phyloP scores from a whole-genome alignment of 2,329 filamentous ascomycete genomes.

The Xylaria sp. region DNA sequence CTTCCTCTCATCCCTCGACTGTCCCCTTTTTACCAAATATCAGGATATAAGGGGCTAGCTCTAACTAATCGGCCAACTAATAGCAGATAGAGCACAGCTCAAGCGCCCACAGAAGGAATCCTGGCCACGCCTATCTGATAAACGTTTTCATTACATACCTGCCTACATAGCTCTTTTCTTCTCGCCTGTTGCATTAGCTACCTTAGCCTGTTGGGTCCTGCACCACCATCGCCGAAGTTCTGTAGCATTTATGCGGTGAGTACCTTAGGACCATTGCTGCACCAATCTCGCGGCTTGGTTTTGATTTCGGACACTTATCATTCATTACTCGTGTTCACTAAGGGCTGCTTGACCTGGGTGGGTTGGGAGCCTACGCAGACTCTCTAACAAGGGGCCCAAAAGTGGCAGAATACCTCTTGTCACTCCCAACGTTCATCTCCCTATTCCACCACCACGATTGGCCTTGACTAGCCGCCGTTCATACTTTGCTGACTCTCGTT shows the following conservation, averaged over 20 bases:
- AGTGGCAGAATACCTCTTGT: neutral
- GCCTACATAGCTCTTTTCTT: slow-evolving; percentile 2
- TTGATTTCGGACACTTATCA: neutral
- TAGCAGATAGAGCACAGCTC: neutral
- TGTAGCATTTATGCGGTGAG: slow-evolving; percentile 34
- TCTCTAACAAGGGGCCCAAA: too few species aligned
- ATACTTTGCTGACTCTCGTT: slow-evolving; percentile 8
- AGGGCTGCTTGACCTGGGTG: neutral
- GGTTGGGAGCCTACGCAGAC: neutral
- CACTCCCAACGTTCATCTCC: neutral
- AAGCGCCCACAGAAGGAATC: too few species aligned
- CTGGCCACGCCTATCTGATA: slow-evolving; percentile 8
- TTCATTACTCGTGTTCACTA: slow-evolving; percentile 15
- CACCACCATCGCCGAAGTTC: slow-evolving; percentile 6
- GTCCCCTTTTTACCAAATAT: neutral
- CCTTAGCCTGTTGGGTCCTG: slow-evolving; percentile 6
- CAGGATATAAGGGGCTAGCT: neutral
- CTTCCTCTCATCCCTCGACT: neutral
- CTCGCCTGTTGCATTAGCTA: slow-evolving; percentile 7
- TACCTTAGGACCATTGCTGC: slow-evolving; percentile 15
- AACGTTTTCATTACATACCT: slow-evolving; percentile 4
- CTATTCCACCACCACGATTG: neutral
- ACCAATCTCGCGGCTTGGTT: slow-evolving; percentile 15
- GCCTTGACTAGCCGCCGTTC: neutral
- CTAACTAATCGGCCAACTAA: too few species aligned